phyloP scores from a whole-genome alignment of 148 eudicot genomes.

The Dianthus caryophyllus region DNA sequence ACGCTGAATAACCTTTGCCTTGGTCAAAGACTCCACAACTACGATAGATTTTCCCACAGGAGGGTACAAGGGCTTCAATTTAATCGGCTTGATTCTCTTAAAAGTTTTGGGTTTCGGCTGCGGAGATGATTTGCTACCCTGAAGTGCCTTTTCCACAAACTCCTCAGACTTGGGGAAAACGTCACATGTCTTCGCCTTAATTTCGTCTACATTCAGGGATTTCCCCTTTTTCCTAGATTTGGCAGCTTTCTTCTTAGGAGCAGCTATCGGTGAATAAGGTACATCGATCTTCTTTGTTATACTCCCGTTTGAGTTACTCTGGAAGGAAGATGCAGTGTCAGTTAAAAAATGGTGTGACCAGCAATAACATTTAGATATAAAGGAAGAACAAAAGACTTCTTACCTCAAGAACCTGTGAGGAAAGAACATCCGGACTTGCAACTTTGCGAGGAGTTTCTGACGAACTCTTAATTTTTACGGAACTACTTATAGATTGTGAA shows the following conservation, averaged over 20 bases:
- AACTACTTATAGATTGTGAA: conserved; percentile 26
- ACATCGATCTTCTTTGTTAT: conserved; percentile 19
- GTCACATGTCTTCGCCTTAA: conserved; percentile 26
- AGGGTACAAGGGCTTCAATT: conserved; percentile 56
- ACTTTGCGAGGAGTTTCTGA: conserved; percentile 27
- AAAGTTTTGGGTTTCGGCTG: conserved; percentile 25
- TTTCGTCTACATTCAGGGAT: conserved; percentile 27
- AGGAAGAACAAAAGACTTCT: conserved; percentile 18
- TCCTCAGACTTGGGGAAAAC: conserved; percentile 23
- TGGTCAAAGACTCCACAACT: conserved; percentile 86
- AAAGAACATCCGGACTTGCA: conserved; percentile 20
- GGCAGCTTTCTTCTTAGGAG: conserved; percentile 31
- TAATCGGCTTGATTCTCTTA: conserved; percentile 39
- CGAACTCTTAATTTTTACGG: conserved; percentile 20
- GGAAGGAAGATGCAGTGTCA: conserved; percentile 32
- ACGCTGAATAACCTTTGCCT: conserved; percentile 96
- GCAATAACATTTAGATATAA: not conserved
- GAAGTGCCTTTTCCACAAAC: conserved; percentile 21
- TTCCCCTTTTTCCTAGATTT: conserved; percentile 30
- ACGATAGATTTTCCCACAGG: conserved; percentile 75
- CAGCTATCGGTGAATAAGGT: conserved; percentile 29
- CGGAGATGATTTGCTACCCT: conserved; percentile 22
- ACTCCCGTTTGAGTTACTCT: conserved; percentile 39
- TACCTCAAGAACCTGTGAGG: conserved; percentile 42
- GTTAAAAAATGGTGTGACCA: conserved; percentile 25